phyloP scores from a whole-genome alignment of 805 yeast species.

The Candida jianshihensis region DNA sequence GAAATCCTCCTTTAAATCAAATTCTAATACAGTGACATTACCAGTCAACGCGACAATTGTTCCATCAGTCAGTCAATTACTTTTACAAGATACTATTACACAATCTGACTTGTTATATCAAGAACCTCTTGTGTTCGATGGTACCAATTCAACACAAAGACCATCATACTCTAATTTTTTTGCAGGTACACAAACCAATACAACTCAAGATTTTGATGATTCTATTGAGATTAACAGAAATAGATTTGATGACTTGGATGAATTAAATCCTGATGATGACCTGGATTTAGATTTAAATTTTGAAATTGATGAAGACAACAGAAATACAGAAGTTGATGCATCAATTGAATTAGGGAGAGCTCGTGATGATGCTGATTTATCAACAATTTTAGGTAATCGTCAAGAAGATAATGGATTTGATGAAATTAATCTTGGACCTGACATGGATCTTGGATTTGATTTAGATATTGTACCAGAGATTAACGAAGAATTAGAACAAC shows the following conservation, averaged over 20 bases:
- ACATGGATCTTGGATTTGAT: slow-evolving; percentile 9
- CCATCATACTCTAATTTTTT: slow-evolving; percentile 11
- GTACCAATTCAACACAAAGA: slow-evolving; percentile 14
- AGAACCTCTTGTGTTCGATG: slow-evolving; percentile 41
- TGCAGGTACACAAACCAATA: slow-evolving; percentile 9
- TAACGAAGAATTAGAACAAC: slow-evolving; percentile 13
- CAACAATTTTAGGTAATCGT: slow-evolving; percentile 6
- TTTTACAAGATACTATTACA: slow-evolving; percentile 72
- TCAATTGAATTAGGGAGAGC: slow-evolving; percentile 53
- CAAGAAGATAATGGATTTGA: slow-evolving; percentile 2
- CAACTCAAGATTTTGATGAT: slow-evolving; percentile 34
- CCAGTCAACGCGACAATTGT: slow-evolving; percentile 56
- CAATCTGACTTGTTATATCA: slow-evolving; percentile 67
- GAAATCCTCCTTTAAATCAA: slow-evolving; percentile 55
- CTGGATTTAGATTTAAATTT: slow-evolving; percentile 48
- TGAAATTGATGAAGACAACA: slow-evolving; percentile 26
- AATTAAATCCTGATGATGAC: slow-evolving; percentile 32
- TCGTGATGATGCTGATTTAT: slow-evolving; percentile 14
- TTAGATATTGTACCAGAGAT: slow-evolving; percentile 15
- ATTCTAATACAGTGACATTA: slow-evolving; percentile 42
- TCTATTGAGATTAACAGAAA: slow-evolving; percentile 68
- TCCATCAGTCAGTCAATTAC: slow-evolving; percentile 50
- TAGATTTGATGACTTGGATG: slow-evolving; percentile 23
- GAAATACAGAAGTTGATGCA: slow-evolving; percentile 24
- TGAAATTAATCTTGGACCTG: slow-evolving; percentile 5